Base-by-base conservation (phyloP, 1,139 yeast genomes). In the Diutina neorugosa region DNA sequence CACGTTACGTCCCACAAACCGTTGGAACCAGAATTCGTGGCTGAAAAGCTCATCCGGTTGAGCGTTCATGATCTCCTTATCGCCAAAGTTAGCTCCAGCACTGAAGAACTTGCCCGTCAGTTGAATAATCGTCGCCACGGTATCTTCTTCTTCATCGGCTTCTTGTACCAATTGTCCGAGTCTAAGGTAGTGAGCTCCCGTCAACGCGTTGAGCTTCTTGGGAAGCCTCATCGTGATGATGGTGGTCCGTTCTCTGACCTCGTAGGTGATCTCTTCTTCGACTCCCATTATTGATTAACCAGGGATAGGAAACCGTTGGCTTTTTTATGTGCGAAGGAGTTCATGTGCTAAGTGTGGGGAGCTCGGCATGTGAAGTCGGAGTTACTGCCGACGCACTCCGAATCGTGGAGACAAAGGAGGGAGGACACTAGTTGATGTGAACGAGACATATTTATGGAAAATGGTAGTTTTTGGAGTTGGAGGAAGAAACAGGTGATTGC, bases 51-150 rank as follows among this genome's bases (percentile, higher is more conserved):
- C 69, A 27, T 58, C 61, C 2, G 68, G 52, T 9, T 61, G 61
- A 9, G 61, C 63, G 50, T 57, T 60, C 54, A 69, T 74, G 23
- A 57, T 49, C 6, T 65, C 65, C 18, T 69, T 65, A 19, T 73
- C 69, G 47, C 65, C 63, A 56, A 87, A 78, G 64, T 87, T 84
- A 34, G 96, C 96, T 44, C 97, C 97, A 6, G 96, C 87, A 42
- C 91, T 83, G 65, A 89, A 89, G 65, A 76, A 86, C 58, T 84
- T 74, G 1, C 96, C 96, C 0, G 86, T 74, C 43, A 89, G 74
- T 62, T 82, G 85, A 54, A 89, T 68, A 54, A 87, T 69, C 1
- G 96, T 89, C 40, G 81, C 77, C 9, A 78, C 65, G 0, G 94
- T 83, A 37, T 74, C 75, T 48, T 80, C 81, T 57, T 87, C 85